Conservation (phyloP, 2,329 filamentous ascomycete species). For the Torrubiellomyces zombiae region DNA sequence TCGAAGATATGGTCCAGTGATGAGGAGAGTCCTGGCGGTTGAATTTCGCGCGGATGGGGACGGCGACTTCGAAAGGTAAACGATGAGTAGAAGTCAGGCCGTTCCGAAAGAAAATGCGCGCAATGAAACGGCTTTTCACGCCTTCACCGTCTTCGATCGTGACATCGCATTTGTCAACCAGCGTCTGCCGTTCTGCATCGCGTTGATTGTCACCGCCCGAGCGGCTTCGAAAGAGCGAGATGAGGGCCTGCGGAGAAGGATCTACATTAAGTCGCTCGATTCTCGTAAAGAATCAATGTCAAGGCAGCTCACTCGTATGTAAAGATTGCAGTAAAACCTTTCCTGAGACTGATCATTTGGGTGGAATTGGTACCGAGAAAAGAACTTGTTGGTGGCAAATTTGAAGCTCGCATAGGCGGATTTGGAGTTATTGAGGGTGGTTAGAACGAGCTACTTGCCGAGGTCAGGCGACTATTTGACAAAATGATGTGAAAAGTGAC, state of each 20-base stretch:
- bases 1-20: constrained; percentile 55
- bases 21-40: constrained; percentile 48
- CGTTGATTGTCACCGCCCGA: constrained; percentile 37
- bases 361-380: constrained; percentile 53
- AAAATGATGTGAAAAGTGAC: background rate
- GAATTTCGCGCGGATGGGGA: constrained; percentile 65
- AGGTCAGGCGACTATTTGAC: background rate
- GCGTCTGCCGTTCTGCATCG: constrained; percentile 46
- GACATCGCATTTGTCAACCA: constrained; percentile 60
- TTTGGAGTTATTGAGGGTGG: constrained; percentile 63
- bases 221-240: constrained; percentile 59
- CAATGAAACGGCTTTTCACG: constrained; percentile 55
- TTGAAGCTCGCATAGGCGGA: constrained; percentile 62
- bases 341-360: constrained; percentile 32
- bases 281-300: too few relatives aligned
- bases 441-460: constrained; percentile 45
- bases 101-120: constrained; percentile 59
- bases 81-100: constrained; percentile 64
- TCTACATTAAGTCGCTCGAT: too few relatives aligned
- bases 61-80: constrained; percentile 55
- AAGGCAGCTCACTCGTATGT: constrained; percentile 46
- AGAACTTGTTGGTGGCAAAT: constrained; percentile 52
- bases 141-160: constrained; percentile 54
- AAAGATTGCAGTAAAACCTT: constrained; percentile 59
- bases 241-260: constrained; percentile 41